Conservation (phyloP, 306 rosid species). For the Betula pendula region DNA sequence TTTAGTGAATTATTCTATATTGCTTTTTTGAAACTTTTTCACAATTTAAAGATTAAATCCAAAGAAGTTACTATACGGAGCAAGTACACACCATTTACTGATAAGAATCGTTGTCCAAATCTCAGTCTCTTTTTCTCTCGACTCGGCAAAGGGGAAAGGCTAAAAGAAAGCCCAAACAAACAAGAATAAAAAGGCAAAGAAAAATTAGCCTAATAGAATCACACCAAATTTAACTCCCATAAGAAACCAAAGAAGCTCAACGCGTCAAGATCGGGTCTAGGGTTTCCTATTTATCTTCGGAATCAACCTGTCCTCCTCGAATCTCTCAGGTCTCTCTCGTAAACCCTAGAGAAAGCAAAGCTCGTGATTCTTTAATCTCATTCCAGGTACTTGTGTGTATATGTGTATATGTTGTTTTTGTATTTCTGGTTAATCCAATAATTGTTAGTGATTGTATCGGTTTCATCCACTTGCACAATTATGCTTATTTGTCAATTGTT, state of each 20-base stretch:
- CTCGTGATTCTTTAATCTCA: background rate
- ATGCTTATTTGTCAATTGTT: background rate
- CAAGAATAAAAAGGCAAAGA: background rate
- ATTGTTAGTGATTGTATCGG: background rate
- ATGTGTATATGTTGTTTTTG: background rate
- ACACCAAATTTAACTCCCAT: background rate
- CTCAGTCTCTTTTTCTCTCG: conserved; percentile 19
- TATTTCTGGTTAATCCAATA: background rate
- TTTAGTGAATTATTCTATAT: no score
- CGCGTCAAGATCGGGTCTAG: conserved; percentile 33
- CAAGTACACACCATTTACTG: background rate
- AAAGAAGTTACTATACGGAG: background rate
- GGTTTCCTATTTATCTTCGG: conserved; percentile 20
- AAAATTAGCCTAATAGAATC: background rate
- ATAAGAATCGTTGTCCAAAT: conserved; percentile 30
- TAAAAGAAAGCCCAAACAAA: background rate
- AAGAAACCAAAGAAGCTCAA: background rate
- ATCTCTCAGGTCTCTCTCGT: conserved; percentile 14
- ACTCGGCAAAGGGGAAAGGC: background rate
- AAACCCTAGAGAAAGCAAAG: background rate
- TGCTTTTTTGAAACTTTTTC: no score
- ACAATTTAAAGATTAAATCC: no score
- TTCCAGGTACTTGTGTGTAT: conserved; percentile 12
- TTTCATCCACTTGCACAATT: background rate
- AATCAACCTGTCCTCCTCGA: background rate